Conservation (phyloP, 2,329 filamentous ascomycete genomes). For the Fusarium newnesense region DNA sequence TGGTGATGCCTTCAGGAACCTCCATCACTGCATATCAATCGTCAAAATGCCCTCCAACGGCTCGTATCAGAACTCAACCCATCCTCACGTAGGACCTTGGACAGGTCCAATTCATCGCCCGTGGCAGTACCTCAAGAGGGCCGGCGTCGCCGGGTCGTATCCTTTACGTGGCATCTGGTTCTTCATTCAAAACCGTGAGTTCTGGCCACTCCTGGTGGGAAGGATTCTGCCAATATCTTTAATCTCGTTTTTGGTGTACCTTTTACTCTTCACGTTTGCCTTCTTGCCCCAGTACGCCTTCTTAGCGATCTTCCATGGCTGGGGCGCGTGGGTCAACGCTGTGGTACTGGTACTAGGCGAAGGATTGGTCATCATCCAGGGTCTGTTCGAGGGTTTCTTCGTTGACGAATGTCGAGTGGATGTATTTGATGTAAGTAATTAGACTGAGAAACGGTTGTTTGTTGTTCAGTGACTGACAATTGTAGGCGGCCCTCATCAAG, state of each 20-base stretch:
- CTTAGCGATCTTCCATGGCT: conserved; percentile 87
- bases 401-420: conserved; percentile 83
- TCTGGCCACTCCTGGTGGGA: conserved; percentile 82
- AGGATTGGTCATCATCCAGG: conserved; percentile 75
- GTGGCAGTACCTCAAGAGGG: conserved; percentile 56
- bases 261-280: conserved; percentile 86
- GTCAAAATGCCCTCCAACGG: conserved; percentile 33
- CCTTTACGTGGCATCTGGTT: conserved; percentile 82
- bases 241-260: conserved; percentile 83
- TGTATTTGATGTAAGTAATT: conserved; percentile 78
- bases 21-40: neutral
- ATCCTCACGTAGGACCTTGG: conserved; percentile 31
- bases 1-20: conserved; percentile 27
- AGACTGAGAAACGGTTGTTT: neutral
- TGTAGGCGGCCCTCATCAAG: conserved; percentile 76
- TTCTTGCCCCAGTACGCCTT: conserved; percentile 92
- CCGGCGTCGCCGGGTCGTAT: conserved; percentile 61
- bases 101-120: conserved; percentile 49
- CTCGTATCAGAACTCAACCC: conserved; percentile 13
- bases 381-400: conserved; percentile 82
- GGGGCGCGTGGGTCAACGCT: conserved; percentile 89
- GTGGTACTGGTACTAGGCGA: conserved; percentile 89
- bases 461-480: conserved; percentile 7
- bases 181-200: conserved; percentile 79
- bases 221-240: conserved; percentile 84